phyloP scores from a whole-genome alignment of 192 early-diverging fungal genomes.

The Backusella westeae region DNA sequence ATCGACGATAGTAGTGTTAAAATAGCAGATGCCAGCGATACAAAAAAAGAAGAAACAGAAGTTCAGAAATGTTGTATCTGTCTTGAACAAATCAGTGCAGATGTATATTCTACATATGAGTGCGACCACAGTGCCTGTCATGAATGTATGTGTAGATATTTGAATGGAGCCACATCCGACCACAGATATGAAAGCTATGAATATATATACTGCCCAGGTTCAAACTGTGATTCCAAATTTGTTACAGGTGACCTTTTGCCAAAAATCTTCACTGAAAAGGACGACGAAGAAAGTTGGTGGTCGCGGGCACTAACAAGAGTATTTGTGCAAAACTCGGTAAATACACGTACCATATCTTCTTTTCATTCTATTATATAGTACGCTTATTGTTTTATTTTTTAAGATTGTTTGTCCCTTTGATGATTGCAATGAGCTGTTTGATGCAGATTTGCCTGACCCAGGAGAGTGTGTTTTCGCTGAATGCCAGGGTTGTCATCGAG shows the following conservation, averaged over 20 bases:
- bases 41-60: not conserved
- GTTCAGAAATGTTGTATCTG: not conserved
- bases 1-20: not conserved
- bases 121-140: not conserved
- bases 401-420: not conserved
- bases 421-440: not conserved
- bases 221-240: not conserved
- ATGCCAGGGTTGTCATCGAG: not conserved
- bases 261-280: not conserved
- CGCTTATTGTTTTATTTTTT: not conserved
- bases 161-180: not conserved
- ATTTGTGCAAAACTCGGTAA: not conserved
- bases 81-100: not conserved
- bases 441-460: not conserved
- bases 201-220: not conserved
- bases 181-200: not conserved
- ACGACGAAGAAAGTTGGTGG: not conserved
- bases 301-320: not conserved
- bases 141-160: not conserved
- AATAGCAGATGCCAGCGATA: not conserved
- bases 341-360: not conserved
- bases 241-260: not conserved
- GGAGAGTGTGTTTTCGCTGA: not conserved
- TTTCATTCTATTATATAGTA: not conserved
- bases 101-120: not conserved